Base-by-base conservation (phyloP, 1,284 basidiomycete species). In the Puccinia triticina region DNA sequence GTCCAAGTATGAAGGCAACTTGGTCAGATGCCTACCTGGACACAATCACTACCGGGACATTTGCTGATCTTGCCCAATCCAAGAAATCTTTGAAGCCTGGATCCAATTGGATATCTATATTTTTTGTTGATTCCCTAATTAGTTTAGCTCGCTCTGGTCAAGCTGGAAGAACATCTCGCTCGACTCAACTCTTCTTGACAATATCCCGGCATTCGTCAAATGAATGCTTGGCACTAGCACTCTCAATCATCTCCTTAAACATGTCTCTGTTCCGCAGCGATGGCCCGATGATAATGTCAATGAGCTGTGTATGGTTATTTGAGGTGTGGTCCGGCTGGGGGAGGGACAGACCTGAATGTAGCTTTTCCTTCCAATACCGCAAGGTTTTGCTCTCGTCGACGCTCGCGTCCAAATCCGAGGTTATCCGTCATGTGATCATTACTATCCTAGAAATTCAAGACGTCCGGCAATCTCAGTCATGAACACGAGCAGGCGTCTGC, bases 41-140 rank as follows among this genome's bases (percentile, higher is more conserved):
- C 69, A 97, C 94, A 86, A 98, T 94, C 84, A 96, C 92, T 83
- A 97, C 90, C 21, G 95, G 94, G 73, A 96, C 90, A 84, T 91
- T 92, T 82, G 91, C 89, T 1, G 87, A 79, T 86, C 92, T 92
- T 88, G 93, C 94, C 91, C 92, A 96, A 40, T 89, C 87, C 87
- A 93, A 92, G 87, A 96, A 97, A 12, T 91, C 90, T 85, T 92
- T 92, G 89, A 98, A 98, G 23, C 94, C 94, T 0, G 91, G 88
- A 87, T 97, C 95, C 66, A 97, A 90, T 78, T 90, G 90, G 87
- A 96, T 94, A 86, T 93, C 94, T 93, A 85, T 29, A n/a, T 5
- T 16, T 32, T 71, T 37, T 11, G 16, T 23, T 12, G 12, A 48
- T 61, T 34, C 12, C 26, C 4, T 40, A 21, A 75, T 2, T n/a